Evolutionary conservation across 805 yeast genomes (phyloP).

Genomic region (Lipomyces kockii): DNA sequence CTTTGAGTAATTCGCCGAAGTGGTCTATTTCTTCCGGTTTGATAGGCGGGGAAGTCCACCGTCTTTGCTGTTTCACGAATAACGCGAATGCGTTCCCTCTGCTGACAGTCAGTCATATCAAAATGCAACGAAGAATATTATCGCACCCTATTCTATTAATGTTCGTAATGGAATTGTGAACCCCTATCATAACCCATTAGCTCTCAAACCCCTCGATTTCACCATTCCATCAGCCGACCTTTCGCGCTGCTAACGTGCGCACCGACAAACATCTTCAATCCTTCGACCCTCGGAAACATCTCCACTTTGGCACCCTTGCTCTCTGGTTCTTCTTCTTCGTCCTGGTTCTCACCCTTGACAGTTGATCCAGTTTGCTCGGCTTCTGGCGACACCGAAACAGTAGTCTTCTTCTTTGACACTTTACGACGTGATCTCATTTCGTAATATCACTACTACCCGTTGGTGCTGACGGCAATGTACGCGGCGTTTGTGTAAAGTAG

Average conservation of each 20-base stretch:
- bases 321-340: conserved; percentile 7
- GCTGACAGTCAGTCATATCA: not conserved
- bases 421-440: not conserved
- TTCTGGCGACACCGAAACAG: not conserved
- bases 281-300: conserved; percentile 51
- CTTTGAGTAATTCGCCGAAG: conserved; percentile 66
- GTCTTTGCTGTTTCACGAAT: conserved; percentile 85
- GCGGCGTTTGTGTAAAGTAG: too few relatives aligned
- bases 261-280: conserved; percentile 44
- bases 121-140: not conserved
- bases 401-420: not conserved
- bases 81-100: conserved; percentile 85
- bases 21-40: conserved; percentile 66
- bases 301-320: conserved; percentile 6
- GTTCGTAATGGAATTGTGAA: conserved; percentile 67
- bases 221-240: conserved; percentile 15
- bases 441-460: not conserved
- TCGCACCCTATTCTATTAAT: conserved; percentile 57
- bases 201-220: not conserved
- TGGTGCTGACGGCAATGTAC: not conserved
- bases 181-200: conserved; percentile 42
- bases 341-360: not conserved
- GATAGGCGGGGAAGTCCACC: conserved; percentile 86
- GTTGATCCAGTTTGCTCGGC: not conserved
- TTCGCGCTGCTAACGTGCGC: conserved; percentile 34